Base-by-base conservation (phyloP, 75 land plant genomes). In the Selaginella moellendorffii region DNA sequence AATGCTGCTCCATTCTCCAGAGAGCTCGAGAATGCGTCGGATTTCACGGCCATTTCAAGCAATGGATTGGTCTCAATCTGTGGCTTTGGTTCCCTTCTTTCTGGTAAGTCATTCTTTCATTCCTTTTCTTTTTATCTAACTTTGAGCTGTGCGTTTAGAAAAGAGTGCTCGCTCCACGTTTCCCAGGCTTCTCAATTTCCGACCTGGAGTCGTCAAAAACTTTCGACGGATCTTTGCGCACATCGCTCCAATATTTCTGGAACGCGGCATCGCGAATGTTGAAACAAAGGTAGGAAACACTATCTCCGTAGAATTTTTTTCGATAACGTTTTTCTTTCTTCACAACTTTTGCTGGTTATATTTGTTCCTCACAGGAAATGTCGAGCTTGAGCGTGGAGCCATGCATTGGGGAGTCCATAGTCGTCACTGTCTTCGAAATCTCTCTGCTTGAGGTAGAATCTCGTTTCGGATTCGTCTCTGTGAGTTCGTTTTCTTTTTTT, bases 311-410 rank as follows among this genome's bases (percentile, higher is more conserved):
- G n/a, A n/a, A n/a, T n/a, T n/a, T n/a, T n/a, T n/a, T n/a, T n/a
- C n/a, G n/a, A n/a, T n/a, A n/a, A 9, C 56, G 42, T 66, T 21
- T 30, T 28, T 22, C 72, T 63, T 1, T 51, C 65, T 62, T 71
- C 46, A 53, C 77, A 74, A 0, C 72, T 78, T 19, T 67, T 68
- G 31, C 27, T 72, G 23, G 24, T 77, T 72, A 1, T 63, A 27
- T 1, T 0, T 28, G 1, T 22, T 67, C 0, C 22, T 63, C 74
- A 52, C 80, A 91, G 97, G 97, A 91, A 52, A 75, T 91, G 28
- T 87, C 97, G 8, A 82, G 97, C 73, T 74, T 91, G 59, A 85
- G 97, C 63, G 97, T 82, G 64, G 97, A 91, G 73, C 84, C 97
- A 26, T 91, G 80, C 62, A 68, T 72, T 63, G 86, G 82, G 8